phyloP scores from a whole-genome alignment of 1,284 basidiomycete species.

The Leucoagaricus sp. region DNA sequence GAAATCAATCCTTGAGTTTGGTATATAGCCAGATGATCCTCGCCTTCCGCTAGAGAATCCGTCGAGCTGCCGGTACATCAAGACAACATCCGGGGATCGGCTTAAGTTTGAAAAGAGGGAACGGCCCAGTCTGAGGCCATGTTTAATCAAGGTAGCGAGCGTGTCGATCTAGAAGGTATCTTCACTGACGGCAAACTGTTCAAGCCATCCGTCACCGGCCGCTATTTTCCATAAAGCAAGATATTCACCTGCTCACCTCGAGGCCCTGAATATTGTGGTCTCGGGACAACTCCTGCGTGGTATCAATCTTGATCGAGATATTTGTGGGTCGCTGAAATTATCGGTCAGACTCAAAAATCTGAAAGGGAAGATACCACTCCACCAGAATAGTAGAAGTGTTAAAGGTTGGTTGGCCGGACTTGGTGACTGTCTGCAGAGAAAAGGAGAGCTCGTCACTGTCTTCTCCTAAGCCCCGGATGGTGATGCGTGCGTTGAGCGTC shows the following conservation, averaged over 20 bases:
- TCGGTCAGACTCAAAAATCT: conserved; percentile 6
- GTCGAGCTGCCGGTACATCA: background rate
- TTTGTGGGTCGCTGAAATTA: conserved; percentile 40
- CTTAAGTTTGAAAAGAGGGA: background rate
- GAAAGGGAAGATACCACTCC: conserved; percentile 4
- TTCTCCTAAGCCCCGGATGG: conserved; percentile 40
- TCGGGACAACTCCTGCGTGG: conserved; percentile 43
- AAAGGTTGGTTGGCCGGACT: conserved; percentile 32
- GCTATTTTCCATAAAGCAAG: background rate
- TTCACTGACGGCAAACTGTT: conserved; percentile 30
- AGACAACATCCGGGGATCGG: too few relatives aligned
- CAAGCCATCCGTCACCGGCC: conserved; percentile 6
- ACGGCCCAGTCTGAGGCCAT: background rate
- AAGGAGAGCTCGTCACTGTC: conserved; percentile 46
- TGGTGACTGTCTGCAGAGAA: conserved; percentile 46
- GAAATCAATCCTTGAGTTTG: background rate
- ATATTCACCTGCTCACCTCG: conserved; percentile 22
- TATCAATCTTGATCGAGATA: conserved; percentile 57
- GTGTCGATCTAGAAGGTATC: conserved; percentile 21
- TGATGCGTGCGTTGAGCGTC: conserved; percentile 53
- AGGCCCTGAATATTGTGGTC: conserved; percentile 25
- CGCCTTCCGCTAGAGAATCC: background rate
- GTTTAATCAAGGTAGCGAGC: conserved; percentile 8
- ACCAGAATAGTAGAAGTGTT: conserved; percentile 25
- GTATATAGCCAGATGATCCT: background rate